phyloP scores from a whole-genome alignment of 305 asterid species.

The Fraxinus nigra region DNA sequence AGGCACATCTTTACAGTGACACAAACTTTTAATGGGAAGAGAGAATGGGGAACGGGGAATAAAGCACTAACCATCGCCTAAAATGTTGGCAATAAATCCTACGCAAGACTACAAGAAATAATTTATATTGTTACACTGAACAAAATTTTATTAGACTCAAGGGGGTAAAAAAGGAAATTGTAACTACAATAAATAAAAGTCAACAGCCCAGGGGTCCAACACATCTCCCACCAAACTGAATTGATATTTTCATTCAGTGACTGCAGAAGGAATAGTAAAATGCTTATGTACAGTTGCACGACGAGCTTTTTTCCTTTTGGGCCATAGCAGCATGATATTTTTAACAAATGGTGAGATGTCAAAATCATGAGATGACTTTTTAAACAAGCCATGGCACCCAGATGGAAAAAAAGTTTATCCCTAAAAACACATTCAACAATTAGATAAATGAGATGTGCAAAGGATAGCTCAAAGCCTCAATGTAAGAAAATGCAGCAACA shows the following conservation, averaged over 20 bases:
- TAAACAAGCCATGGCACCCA: slow-evolving; percentile 12
- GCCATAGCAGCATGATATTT: slow-evolving; percentile 16
- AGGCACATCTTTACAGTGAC: slow-evolving; percentile 16
- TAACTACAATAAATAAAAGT: slow-evolving; percentile 18
- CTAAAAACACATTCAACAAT: slow-evolving; percentile 13
- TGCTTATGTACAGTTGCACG: slow-evolving; percentile 28
- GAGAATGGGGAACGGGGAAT: background rate
- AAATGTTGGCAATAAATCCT: slow-evolving; percentile 10
- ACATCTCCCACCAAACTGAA: slow-evolving; percentile 22
- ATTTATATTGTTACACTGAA: slow-evolving; percentile 17
- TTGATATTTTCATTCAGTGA: slow-evolving; percentile 21
- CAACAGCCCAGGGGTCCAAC: slow-evolving; percentile 15
- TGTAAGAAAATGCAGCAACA: background rate
- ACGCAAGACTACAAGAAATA: slow-evolving; percentile 13
- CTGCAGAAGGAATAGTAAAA: slow-evolving; percentile 21
- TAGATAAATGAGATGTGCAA: slow-evolving; percentile 13
- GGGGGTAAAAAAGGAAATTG: background rate
- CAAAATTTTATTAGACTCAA: slow-evolving; percentile 18
- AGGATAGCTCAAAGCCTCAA: background rate
- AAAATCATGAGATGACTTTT: background rate
- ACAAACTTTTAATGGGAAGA: slow-evolving; percentile 1
- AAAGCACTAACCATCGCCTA: slow-evolving; percentile 22
- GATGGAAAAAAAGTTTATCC: slow-evolving; percentile 8
- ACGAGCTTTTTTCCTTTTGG: slow-evolving; percentile 17
- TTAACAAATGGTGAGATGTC: slow-evolving; percentile 1